Evolutionary conservation across 768 basidiomycete species (phyloP).

Genomic region (Gloeopeniophorella convolvens): DNA sequence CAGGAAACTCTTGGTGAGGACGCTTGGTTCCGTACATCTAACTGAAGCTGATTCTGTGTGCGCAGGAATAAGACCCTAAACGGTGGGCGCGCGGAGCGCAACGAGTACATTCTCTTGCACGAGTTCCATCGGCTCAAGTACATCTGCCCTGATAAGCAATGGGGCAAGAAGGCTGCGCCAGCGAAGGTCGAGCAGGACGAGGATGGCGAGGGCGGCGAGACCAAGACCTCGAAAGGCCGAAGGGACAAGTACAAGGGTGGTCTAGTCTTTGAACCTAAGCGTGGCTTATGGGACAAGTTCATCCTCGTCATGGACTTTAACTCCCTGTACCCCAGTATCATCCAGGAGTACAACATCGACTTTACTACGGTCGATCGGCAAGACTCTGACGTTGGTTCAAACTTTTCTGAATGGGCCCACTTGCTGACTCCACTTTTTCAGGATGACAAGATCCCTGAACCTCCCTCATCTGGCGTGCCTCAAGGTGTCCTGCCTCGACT

Average conservation of each 20-base stretch:
- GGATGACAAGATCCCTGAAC: slow-evolving; percentile 87
- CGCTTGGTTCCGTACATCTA: not conserved
- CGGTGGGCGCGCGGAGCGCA: slow-evolving; percentile 96
- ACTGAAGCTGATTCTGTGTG: not conserved
- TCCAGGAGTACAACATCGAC: slow-evolving; percentile 99
- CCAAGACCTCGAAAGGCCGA: slow-evolving; percentile 55
- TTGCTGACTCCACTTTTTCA: slow-evolving; percentile 33
- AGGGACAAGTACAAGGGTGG: slow-evolving; percentile 98
- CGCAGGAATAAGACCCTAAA: slow-evolving; percentile 95
- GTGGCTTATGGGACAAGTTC: slow-evolving; percentile 93
- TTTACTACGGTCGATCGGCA: slow-evolving; percentile 88
- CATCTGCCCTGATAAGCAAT: slow-evolving; percentile 92
- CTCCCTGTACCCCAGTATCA: slow-evolving; percentile 97
- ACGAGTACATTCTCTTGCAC: slow-evolving; percentile 97
- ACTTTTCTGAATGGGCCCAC: not conserved
- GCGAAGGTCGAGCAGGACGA: slow-evolving; percentile 53
- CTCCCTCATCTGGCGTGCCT: slow-evolving; percentile 59
- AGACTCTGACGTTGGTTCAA: slow-evolving; percentile 42
- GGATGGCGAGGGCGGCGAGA: slow-evolving; percentile 34
- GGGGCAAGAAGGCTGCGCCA: slow-evolving; percentile 62
- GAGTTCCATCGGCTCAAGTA: slow-evolving; percentile 97
- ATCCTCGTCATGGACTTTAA: slow-evolving; percentile 99
- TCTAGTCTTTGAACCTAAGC: slow-evolving; percentile 93
- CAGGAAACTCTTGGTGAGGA: slow-evolving; percentile 91
- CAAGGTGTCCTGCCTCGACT: slow-evolving; percentile 95